Evolutionary conservation across 192 early-diverging fungal genomes (phyloP).

Genomic region (Coemansia furcata): DNA sequence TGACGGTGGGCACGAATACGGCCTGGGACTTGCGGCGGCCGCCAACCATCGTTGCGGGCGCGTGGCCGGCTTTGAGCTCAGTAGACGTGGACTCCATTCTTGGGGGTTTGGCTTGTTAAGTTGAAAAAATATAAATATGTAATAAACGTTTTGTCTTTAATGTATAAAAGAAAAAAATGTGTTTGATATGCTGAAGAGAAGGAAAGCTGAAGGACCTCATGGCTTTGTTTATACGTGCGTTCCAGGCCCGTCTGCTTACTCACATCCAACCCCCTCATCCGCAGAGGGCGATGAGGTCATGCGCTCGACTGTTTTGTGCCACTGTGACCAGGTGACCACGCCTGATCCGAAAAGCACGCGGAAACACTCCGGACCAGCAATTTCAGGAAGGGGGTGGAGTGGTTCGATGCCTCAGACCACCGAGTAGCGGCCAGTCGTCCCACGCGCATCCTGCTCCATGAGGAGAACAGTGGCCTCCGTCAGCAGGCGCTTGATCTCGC

Average conservation of each 20-base stretch:
- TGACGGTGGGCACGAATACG: neutral
- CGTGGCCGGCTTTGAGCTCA: conserved; percentile 15
- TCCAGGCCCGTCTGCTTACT: neutral
- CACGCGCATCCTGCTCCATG: conserved; percentile 66
- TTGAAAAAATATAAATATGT: neutral
- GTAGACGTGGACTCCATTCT: neutral
- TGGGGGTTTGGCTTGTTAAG: neutral
- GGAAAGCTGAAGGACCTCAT: neutral
- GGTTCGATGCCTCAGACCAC: conserved; percentile 17
- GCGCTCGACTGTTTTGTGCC: neutral
- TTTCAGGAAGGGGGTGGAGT: neutral
- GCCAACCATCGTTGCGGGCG: conserved; percentile 21
- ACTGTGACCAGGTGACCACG: neutral
- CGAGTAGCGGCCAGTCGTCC: conserved; percentile 47
- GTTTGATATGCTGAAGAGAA: neutral
- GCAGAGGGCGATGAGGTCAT: neutral
- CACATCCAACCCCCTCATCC: conserved; percentile 3
- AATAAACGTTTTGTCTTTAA: neutral
- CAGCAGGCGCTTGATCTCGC: conserved; percentile 90
- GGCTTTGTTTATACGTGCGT: neutral
- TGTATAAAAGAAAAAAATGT: neutral
- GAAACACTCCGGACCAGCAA: neutral
- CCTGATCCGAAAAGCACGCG: neutral
- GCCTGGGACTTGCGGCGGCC: conserved; percentile 40
- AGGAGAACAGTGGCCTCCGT: conserved; percentile 78